phyloP scores from a whole-genome alignment of 345 rosid genomes.

The Microcos paniculata region DNA sequence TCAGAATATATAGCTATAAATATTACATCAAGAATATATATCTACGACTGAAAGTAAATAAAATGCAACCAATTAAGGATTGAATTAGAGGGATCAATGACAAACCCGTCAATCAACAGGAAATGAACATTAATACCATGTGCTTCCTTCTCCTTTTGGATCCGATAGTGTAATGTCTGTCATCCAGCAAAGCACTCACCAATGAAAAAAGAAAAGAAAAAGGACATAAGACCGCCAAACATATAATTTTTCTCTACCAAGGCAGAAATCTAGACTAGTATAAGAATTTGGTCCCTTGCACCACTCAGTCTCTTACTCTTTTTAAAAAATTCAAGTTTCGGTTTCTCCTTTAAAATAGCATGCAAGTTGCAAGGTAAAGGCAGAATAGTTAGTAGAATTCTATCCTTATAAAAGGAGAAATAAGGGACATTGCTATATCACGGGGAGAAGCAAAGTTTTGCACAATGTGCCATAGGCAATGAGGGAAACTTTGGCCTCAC shows the following conservation, averaged over 20 bases:
- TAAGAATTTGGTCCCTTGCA: not conserved
- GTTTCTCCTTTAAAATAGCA: not conserved
- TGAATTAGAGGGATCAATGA: conserved; percentile 12
- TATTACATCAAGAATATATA: not conserved
- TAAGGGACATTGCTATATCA: not conserved
- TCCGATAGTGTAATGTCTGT: conserved; percentile 59
- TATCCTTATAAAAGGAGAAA: not conserved
- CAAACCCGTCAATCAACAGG: conserved; percentile 82
- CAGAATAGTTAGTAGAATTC: not conserved
- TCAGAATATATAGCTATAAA: no score
- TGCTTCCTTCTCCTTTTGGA: conserved; percentile 44
- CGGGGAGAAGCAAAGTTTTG: not conserved
- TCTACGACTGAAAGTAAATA: not conserved
- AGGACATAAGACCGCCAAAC: not conserved
- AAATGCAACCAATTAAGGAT: not conserved
- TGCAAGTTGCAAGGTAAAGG: not conserved
- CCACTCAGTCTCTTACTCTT: not conserved
- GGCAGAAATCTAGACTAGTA: not conserved
- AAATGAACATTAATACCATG: conserved; percentile 45
- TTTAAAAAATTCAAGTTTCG: not conserved
- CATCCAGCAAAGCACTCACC: conserved; percentile 1
- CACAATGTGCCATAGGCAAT: not conserved
- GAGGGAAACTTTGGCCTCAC: conserved; percentile 29
- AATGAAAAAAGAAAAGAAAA: not conserved
- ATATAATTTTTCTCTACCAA: not conserved